phyloP scores from a whole-genome alignment of 306 rosid species.

The Prunus armeniaca region DNA sequence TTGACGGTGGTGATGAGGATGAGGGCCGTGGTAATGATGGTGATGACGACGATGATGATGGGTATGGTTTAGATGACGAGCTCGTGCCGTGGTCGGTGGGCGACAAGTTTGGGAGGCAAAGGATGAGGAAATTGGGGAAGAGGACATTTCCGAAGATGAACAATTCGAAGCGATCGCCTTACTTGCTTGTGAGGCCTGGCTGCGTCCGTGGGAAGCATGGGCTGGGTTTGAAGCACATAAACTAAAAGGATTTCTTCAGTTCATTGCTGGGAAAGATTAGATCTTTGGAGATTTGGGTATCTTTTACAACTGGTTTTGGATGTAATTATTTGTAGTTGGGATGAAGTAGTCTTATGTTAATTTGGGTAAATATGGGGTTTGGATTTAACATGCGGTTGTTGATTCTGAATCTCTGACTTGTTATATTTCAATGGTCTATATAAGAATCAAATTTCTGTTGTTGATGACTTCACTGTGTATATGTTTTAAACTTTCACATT shows the following conservation, averaged over 20 bases:
- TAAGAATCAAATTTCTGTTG: not conserved
- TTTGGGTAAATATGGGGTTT: not conserved
- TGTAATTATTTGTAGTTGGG: not conserved
- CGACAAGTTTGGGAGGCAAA: conserved; percentile 58
- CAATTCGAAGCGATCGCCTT: conserved; percentile 55
- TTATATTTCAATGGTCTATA: not conserved
- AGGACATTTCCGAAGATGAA: conserved; percentile 65
- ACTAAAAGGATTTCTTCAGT: conserved; percentile 17
- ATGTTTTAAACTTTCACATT: not conserved
- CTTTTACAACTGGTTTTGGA: not conserved
- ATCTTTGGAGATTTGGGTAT: conserved; percentile 1
- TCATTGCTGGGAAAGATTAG: not conserved
- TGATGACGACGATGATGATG: conserved; percentile 25
- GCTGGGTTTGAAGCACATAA: conserved; percentile 69
- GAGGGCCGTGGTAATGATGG: not conserved
- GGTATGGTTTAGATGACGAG: conserved; percentile 68
- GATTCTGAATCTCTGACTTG: not conserved
- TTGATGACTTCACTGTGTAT: not conserved
- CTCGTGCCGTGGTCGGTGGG: conserved; percentile 82
- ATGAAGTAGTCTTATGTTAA: not conserved
- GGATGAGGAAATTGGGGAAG: conserved; percentile 93
- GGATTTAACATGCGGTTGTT: not conserved
- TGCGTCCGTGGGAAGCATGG: conserved; percentile 93
- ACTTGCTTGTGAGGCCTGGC: conserved; percentile 61
- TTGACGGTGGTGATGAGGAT: not conserved